Base-by-base conservation (phyloP, 257 asterid species). In the Misopates orontium region DNA sequence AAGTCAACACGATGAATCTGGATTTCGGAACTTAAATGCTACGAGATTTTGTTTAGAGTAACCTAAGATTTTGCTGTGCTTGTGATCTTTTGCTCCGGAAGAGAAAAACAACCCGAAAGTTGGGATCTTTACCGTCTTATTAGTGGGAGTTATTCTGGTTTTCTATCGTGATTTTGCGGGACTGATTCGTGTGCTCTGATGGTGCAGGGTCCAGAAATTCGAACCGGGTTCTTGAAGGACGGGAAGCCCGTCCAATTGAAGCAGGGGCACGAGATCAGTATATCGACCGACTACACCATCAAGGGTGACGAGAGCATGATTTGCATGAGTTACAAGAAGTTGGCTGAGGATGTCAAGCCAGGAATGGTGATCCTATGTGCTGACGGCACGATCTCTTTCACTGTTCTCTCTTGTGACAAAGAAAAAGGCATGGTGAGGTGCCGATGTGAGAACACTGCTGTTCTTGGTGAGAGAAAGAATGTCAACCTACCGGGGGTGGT, bases 121-220 rank as follows among this genome's bases (percentile, higher is more conserved):
- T 28, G 36, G 36, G 36, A 6, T 6, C 36, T 2, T 28, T 2
- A 6, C 36, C 36, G 6, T 28, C 6, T 28, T 28, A 28, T 28
- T 8, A 11, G n/a, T n/a, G n/a, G n/a, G n/a, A n/a, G n/a, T n/a
- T n/a, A n/a, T n/a, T n/a, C n/a, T n/a, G n/a, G n/a, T n/a, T 42
- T 62, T 40, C 42, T 19, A 12, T 55, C 55, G 4, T 21, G n/a
- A 17, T 24, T 5, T 54, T 23, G n/a, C n/a, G n/a, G n/a, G n/a
- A n/a, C n/a, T 16, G 2, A 16, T 31, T 39, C 19, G 53, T 23
- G 63, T 39, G 36, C 52, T 36, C 18, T 61, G 18, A 17, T 4
- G n/a, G n/a, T n/a, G 1, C 62, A 80, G 85, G 85, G 85, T 64
- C 85, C 83, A 12, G 85, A 80, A 66, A 80, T 80, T 68, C 79